Evolutionary conservation across 2,329 filamentous ascomycete species (phyloP).

Genomic region (Orbilia javanica): DNA sequence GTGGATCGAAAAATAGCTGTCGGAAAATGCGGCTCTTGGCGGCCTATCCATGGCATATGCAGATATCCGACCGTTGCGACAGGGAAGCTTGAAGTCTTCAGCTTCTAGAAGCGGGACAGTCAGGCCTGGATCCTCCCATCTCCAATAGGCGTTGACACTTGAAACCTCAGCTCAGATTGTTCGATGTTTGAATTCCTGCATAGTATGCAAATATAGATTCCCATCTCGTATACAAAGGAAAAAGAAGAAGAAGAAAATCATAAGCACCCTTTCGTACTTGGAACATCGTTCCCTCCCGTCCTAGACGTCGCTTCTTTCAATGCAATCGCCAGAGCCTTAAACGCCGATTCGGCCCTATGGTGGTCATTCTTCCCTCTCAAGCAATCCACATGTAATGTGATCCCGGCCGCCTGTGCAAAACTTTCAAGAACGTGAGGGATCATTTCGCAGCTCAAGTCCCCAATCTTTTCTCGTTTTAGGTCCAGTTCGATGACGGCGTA

Average conservation of each 20-base stretch:
- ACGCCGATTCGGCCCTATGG: slow-evolving; percentile 94
- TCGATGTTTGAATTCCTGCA: neutral
- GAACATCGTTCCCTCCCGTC: slow-evolving; percentile 85
- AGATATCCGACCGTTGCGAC: slow-evolving; percentile 33
- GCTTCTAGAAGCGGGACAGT: slow-evolving; percentile 34
- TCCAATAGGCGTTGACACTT: slow-evolving; percentile 4
- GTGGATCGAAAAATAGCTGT: neutral
- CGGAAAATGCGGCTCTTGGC: slow-evolving; percentile 13
- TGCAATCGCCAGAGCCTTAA: slow-evolving; percentile 94
- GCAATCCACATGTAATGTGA: slow-evolving; percentile 96
- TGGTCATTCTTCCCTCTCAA: slow-evolving; percentile 93
- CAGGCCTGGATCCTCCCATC: slow-evolving; percentile 1
- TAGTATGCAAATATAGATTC: neutral
- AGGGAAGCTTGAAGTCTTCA: slow-evolving; percentile 15
- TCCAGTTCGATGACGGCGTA: slow-evolving; percentile 86
- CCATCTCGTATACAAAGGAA: neutral
- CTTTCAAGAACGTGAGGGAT: slow-evolving; percentile 94
- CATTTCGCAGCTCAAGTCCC: slow-evolving; percentile 95
- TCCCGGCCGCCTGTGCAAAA: slow-evolving; percentile 88
- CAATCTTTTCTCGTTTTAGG: slow-evolving; percentile 90
- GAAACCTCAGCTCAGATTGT: no score
- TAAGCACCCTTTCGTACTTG: slow-evolving; percentile 70
- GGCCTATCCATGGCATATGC: slow-evolving; percentile 34
- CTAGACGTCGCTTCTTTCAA: slow-evolving; percentile 80
- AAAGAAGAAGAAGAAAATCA: neutral